Percentiles rank a stretch among this genome's conserved stretches.
Evolutionary conservation across 1,139 yeast species (phyloP).

Genomic region (Yamadazyma atlantica): DNA sequence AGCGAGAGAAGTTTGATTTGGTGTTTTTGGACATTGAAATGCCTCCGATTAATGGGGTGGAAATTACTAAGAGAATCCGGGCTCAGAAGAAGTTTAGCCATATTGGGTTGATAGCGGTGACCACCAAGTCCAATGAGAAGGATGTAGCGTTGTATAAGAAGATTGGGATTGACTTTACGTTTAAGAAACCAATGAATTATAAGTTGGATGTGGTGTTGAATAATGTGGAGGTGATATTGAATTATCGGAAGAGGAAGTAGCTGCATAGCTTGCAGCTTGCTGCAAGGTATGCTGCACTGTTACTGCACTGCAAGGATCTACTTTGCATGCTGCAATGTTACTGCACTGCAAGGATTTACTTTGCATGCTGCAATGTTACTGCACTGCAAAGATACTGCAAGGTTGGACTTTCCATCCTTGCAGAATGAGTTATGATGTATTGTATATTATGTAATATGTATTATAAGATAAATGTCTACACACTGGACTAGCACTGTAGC

Average conservation of each 20-base stretch:
- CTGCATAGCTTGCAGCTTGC: no score
- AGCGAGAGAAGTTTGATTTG: constrained; percentile 26
- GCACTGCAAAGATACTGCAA: no score
- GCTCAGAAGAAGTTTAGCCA: constrained; percentile 15
- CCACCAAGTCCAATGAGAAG: constrained; percentile 29
- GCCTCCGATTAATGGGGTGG: constrained; percentile 47
- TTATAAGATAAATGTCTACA: no score
- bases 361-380: no score
- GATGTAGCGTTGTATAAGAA: constrained; percentile 32
- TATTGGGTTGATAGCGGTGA: constrained; percentile 44
- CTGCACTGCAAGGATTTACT: no score
- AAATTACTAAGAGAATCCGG: constrained; percentile 34
- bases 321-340: no score
- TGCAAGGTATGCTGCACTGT: no score
- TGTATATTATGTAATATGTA: no score
- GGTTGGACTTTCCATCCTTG: no score
- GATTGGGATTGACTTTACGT: constrained; percentile 43
- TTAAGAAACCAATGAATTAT: constrained; percentile 41
- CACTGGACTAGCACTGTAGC: no score
- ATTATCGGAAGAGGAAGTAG: constrained; percentile 16
- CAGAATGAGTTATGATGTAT: no score
- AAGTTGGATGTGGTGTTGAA: constrained; percentile 16
- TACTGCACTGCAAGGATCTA: no score
- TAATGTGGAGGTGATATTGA: constrained; percentile 17
- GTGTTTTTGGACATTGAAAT: constrained; percentile 48